These are phyloP conservation scores for Tieghemostelium lacteum DNA, from an alignment of 78 protist species.

Conservation along the genomic window DNA sequence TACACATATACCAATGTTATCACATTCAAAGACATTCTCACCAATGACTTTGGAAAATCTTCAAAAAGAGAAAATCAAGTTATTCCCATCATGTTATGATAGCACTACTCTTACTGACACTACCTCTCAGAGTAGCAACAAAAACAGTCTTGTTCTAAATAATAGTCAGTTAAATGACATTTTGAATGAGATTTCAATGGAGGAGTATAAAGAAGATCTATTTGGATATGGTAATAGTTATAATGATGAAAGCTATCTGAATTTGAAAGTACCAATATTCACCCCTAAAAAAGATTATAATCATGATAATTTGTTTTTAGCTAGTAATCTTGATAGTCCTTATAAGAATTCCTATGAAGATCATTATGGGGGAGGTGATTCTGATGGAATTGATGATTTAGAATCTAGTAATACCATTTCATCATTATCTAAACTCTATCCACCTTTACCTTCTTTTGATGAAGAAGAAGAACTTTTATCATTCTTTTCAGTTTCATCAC, in stretches of 20 bases:
- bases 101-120: no score
- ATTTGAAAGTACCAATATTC: background rate
- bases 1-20: background rate
- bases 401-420: background rate
- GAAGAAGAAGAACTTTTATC: conserved; percentile 77
- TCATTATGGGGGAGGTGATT: background rate
- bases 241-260: conserved; percentile 2
- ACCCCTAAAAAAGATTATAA: conserved; percentile 20
- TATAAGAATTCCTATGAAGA: conserved; percentile 31
- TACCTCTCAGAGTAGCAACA: no score
- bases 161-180: no score
- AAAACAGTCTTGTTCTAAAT: no score
- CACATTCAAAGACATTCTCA: no score
- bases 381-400: background rate
- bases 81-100: no score
- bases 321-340: conserved; percentile 58
- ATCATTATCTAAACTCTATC: conserved; percentile 65
- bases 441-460: conserved; percentile 77
- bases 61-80: no score
- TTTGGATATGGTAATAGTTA: background rate
- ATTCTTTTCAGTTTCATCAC: conserved; percentile 20
- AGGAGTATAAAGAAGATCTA: no score
- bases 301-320: background rate
- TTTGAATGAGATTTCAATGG: no score
- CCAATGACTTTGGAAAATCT: no score